Base-by-base conservation (phyloP, 371 early-diverging fungal genomes). In the Circinella minor region DNA sequence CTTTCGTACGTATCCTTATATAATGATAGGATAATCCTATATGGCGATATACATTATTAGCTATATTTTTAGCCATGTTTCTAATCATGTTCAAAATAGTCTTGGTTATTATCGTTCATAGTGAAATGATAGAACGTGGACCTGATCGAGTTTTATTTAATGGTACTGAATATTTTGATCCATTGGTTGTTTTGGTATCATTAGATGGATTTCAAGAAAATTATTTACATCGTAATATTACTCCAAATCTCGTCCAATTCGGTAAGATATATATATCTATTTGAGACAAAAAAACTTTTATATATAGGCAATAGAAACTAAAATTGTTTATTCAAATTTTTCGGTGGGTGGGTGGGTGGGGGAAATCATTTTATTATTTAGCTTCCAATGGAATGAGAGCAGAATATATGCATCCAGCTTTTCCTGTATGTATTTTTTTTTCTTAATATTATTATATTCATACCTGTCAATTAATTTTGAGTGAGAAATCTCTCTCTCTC, bases 201-300 rank as follows among this genome's bases (percentile, higher is more conserved):
- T 74, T 95, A 46, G 98, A 98, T 80, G 98, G 97, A 2, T 90
- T 95, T 77, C 79, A 94, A 36, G 79, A 90, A 38, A 94, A 93
- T 71, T 98, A 95, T 76, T 72, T 98, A 37, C 81, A 84, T 34
- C 82, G 93, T 27, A 88, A 88, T 4, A 59, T 90, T 4, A 94
- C 96, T 4, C 94, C 95, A 3, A 80, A 88, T 55, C 74, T 94
- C 5, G 60, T 77, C 38, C 61, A 79, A 34, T 63, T 95, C 46
- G 88, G 93, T 86, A 74, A 70, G 47, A 51, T 17, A 11, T n/a
- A 57, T 43, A 13, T 4, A 17, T 8, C 4, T 48, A 1, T n/a
- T 27, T 10, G 34, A 27, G 27, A 27, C 2, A 27, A 27, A 27
- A 27, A 27, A 27, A 27, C 27, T 27, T 27, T 27, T 27, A 27